Evolutionary conservation across 1,139 yeast genomes (phyloP), one percentile per base, ranked within the genome.

Genomic region (Candida tetrigidarum): DNA sequence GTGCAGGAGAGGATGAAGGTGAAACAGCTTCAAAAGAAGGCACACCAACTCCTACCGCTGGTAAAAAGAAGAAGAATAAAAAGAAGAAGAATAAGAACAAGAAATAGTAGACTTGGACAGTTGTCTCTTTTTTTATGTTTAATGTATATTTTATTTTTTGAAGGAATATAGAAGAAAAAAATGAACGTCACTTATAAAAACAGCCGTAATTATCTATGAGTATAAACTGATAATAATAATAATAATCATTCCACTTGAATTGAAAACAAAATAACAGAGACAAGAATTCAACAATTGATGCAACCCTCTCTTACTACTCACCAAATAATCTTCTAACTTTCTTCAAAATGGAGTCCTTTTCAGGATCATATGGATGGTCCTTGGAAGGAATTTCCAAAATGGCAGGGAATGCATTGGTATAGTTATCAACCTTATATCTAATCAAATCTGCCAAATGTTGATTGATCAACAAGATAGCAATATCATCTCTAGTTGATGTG

Each of bases 291-390:
- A 5, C 30, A 39, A 32, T 16, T 30, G 26, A 15, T 25, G 10
- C n/a, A 22, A 30, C 9, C 11, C 11, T 11, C 4, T 9, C 4
- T 14, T n/a, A n/a, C 58, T 74, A 90, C 70, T 92, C 98, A 37
- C 98, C 98, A 72, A 92, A 92, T 54, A 93, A 74, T 64, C 96
- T 83, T 74, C 96, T 86, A 26, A 93, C 99, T 64, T 96, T 86
- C 71, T 95, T 85, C 70, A 93, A 78, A 45, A 93, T 91, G 18
- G 96, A 86, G 67, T 93, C 99, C 82, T 92, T 95, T 66, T 92
- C 98, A 19, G 99, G 99, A 66, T 93, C 92, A 64, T 93, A 93
- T 18, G 99, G 99, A 64, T 93, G 98, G 62, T 93, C 99, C 72
- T 93, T 93, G 14, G 98, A 89, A 32, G 99, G 99, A 55, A 93